These are phyloP conservation scores for Acaromyces ingoldii DNA, from an alignment of 1,284 basidiomycete species.

Conservation along the genomic window DNA sequence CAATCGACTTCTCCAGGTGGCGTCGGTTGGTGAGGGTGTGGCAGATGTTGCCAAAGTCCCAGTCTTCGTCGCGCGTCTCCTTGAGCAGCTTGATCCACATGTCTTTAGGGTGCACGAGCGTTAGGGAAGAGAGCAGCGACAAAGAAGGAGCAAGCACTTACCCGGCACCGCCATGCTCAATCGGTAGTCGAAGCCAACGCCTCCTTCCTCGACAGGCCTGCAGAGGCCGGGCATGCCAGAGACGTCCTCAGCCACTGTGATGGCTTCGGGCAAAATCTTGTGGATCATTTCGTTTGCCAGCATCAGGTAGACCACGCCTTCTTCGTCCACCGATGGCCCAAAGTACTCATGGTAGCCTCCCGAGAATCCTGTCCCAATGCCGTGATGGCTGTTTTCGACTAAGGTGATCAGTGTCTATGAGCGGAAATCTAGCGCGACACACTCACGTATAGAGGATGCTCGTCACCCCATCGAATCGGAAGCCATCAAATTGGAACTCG, in stretches of 20 bases:
- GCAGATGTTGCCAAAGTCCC: slow-evolving; percentile 82
- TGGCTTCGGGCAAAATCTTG: slow-evolving; percentile 67
- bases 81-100: slow-evolving; percentile 99
- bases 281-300: slow-evolving; percentile 90
- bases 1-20: slow-evolving; percentile 82
- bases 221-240: slow-evolving; percentile 97
- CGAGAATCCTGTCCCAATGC: slow-evolving; percentile 93
- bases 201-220: slow-evolving; percentile 71
- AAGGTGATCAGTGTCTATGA: not conserved
- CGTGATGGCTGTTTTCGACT: slow-evolving; percentile 65
- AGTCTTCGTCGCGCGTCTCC: slow-evolving; percentile 78
- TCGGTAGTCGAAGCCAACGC: slow-evolving; percentile 94
- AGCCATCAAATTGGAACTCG: slow-evolving; percentile 91
- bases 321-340: slow-evolving; percentile 74
- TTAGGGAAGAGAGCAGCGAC: too few species aligned
- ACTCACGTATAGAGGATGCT: slow-evolving; percentile 82
- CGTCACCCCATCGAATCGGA: slow-evolving; percentile 96
- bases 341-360: slow-evolving; percentile 98
- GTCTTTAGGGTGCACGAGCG: too few species aligned
- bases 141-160: not conserved
- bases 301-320: slow-evolving; percentile 93
- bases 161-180: slow-evolving; percentile 89
- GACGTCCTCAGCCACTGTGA: slow-evolving; percentile 96
- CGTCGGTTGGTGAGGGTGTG: slow-evolving; percentile 86
- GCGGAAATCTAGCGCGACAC: too few species aligned